phyloP scores from a whole-genome alignment of 805 yeast species.

The Scheffersomyces coipomensis region DNA sequence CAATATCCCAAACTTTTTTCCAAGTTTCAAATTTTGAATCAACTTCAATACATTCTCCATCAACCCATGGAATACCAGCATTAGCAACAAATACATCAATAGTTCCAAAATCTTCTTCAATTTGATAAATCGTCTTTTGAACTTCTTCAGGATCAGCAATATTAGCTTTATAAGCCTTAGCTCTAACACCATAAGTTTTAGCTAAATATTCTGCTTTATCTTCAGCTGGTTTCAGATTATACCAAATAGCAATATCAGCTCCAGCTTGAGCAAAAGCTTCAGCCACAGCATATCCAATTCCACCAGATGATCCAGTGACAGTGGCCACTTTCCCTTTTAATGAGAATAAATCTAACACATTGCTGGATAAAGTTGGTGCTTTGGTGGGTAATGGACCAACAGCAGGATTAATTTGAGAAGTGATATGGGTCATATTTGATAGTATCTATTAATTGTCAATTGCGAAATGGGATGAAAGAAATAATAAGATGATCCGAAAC shows the following conservation, averaged over 20 bases:
- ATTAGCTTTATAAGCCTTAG: slow-evolving; percentile 63
- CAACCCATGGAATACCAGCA: slow-evolving; percentile 84
- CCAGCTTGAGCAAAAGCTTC: slow-evolving; percentile 86
- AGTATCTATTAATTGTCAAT: too few relatives aligned
- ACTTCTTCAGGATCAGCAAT: slow-evolving; percentile 52
- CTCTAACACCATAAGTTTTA: slow-evolving; percentile 56
- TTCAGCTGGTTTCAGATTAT: slow-evolving; percentile 53
- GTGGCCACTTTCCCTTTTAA: slow-evolving; percentile 81
- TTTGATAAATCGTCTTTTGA: slow-evolving; percentile 45
- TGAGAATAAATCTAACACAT: slow-evolving; percentile 68
- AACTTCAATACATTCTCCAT: slow-evolving; percentile 49
- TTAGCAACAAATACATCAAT: slow-evolving; percentile 85
- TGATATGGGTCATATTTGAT: too few relatives aligned
- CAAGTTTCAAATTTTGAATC: slow-evolving; percentile 30
- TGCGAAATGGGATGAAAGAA: too few relatives aligned
- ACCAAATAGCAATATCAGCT: slow-evolving; percentile 63
- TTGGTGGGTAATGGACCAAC: slow-evolving; percentile 49
- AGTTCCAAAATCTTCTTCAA: slow-evolving; percentile 69
- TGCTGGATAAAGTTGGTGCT: slow-evolving; percentile 49
- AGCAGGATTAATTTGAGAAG: slow-evolving; percentile 21
- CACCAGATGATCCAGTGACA: slow-evolving; percentile 82
- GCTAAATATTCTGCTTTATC: slow-evolving; percentile 58
- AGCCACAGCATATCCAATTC: slow-evolving; percentile 81
- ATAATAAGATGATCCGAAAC: too few relatives aligned
- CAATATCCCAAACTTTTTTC: slow-evolving; percentile 37